Base-by-base conservation (phyloP, 345 rosid genomes). In the Hypericum perforatum region DNA sequence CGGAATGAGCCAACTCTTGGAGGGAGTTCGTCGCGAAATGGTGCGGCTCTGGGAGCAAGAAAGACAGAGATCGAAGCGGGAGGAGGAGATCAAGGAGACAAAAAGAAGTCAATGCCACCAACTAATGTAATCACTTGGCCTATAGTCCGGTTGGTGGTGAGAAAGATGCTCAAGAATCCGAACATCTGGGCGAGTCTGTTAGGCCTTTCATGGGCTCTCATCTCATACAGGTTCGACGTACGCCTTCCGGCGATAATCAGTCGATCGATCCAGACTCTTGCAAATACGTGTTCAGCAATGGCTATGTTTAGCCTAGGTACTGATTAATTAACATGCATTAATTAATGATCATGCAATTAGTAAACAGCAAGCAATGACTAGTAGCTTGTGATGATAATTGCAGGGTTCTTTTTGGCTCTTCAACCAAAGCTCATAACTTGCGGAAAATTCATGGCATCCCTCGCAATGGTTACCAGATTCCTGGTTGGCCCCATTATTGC, bases 251-350 rank as follows among this genome's bases (percentile, higher is more conserved):
- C 6, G 13, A 41, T 16, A 58, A 54, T 43, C 72, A 85, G 90
- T 67, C 82, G 87, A 86, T 86, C 90, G 1, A 86, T 86, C 50
- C 69, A 76, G 72, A 75, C 82, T 12, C 73, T 86, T 41, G 82
- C 95, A 37, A 85, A 82, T 70, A 85, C 95, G 5, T 90, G 95
- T 12, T 85, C 82, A 45, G 95, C 90, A 16, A 80, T 82, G 89
- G 90, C 89, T 13, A 82, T 82, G 90, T 86, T 86, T 70, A 86
- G 95, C 66, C 67, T 86, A 77, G 95, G 94, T 82, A 81, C 7
- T 58, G 16, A 6, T 38, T 15, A 0, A 43, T 16, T 2, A 9
- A 8, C 16, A 11, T 44, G 29, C 0, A 5, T 6, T 0, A 1
- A 0, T 52, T n/a, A 9, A 8, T 8, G 12, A 39, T 54, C 0